A percentile compares a stretch with the other conserved stretches of the same genome.
phyloP scores from a whole-genome alignment of 805 yeast genomes.

The Yamadazyma akitaensis region DNA sequence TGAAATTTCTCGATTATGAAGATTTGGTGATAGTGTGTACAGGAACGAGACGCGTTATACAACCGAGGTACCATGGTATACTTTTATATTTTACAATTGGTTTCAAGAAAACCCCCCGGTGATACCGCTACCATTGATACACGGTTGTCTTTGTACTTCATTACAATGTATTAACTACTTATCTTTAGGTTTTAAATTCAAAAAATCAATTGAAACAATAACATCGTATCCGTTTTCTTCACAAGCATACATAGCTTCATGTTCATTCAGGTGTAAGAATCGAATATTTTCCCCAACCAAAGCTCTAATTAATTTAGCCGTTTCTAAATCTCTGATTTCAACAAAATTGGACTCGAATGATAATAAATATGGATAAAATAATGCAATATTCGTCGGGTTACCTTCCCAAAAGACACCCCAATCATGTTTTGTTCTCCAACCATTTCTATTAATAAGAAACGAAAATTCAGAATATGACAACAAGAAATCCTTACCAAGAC shows the following conservation, averaged over 20 bases:
- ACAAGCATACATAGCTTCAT: constrained; percentile 89
- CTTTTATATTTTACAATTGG: no score
- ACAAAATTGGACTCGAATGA: constrained; percentile 89
- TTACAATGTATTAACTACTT: background rate
- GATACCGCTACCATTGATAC: no score
- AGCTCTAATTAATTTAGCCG: constrained; percentile 82
- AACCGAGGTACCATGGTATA: no score
- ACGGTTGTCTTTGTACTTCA: background rate
- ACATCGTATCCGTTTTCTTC: constrained; percentile 91
- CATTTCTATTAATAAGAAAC: constrained; percentile 89
- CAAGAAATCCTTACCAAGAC: constrained; percentile 84
- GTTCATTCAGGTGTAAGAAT: constrained; percentile 83
- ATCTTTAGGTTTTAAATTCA: constrained; percentile 51
- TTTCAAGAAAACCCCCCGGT: no score
- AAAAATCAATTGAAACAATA: constrained; percentile 88
- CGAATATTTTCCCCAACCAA: constrained; percentile 90
- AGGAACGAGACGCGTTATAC: no score
- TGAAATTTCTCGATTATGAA: no score
- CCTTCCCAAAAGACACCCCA: constrained; percentile 98
- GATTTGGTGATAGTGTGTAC: no score
- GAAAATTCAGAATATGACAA: constrained; percentile 91
- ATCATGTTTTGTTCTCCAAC: constrained; percentile 92
- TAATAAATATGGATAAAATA: constrained; percentile 89
- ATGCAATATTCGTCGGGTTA: constrained; percentile 83
- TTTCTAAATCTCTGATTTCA: constrained; percentile 88